Evolutionary conservation across 1,284 basidiomycete species (phyloP).

Genomic region (Rhodotorula sp.): DNA sequence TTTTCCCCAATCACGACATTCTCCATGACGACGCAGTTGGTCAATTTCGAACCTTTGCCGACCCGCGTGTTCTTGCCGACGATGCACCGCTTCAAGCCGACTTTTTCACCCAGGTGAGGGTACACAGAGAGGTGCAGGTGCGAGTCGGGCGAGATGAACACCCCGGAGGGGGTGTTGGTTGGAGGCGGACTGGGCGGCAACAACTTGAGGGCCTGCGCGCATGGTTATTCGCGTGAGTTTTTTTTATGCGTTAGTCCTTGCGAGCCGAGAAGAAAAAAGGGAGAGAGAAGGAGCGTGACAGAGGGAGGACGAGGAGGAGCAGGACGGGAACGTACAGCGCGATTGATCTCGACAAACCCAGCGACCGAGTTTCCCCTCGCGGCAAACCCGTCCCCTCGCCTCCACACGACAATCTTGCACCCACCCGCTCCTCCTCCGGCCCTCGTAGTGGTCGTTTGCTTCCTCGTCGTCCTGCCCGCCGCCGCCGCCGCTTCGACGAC

Average conservation of each 20-base stretch:
- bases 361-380: constrained; percentile 39
- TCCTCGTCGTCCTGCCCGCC: not conserved
- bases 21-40: constrained; percentile 84
- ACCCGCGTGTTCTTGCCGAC: constrained; percentile 86
- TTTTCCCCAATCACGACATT: constrained; percentile 84
- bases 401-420: constrained; percentile 40
- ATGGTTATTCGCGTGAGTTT: too few relatives aligned
- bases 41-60: constrained; percentile 80
- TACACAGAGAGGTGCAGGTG: constrained; percentile 67
- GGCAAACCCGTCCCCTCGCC: constrained; percentile 35
- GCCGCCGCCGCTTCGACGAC: not conserved
- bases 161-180: constrained; percentile 33
- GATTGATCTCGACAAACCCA: constrained; percentile 41
- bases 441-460: not conserved
- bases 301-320: not conserved
- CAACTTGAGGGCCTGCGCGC: constrained; percentile 27
- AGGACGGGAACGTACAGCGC: constrained; percentile 27
- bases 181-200: constrained; percentile 28
- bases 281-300: not conserved
- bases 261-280: not conserved
- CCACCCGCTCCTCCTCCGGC: constrained; percentile 28
- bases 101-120: constrained; percentile 77
- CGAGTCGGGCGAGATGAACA: constrained; percentile 70
- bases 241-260: not conserved
- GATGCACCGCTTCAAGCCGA: constrained; percentile 81